Evolutionary conservation across 176 grass and related monocot genomes (phyloP).

Genomic region (Lolium rigidum): DNA sequence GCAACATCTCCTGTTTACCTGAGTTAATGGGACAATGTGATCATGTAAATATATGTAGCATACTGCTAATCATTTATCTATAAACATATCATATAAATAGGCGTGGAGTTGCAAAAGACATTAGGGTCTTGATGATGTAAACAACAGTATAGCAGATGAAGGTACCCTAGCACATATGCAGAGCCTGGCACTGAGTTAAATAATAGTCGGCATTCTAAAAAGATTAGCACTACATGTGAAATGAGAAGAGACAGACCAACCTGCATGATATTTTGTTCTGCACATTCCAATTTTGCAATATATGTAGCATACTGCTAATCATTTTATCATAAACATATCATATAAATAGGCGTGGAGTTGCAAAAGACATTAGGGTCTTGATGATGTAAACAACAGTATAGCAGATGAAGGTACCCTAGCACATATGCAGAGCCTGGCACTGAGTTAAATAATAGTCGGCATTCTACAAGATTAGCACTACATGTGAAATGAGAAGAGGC

Average conservation of each 20-base stretch:
- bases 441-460: neutral
- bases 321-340: neutral
- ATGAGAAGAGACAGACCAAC: conserved; percentile 39
- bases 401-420: conserved; percentile 12
- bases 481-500: neutral
- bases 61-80: conserved; percentile 10
- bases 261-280: conserved; percentile 64
- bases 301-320: neutral
- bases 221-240: neutral
- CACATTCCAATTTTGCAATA: conserved; percentile 60
- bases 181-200: neutral
- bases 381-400: conserved; percentile 18
- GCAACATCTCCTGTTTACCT: conserved; percentile 73
- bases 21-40: conserved; percentile 34
- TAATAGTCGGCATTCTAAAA: conserved; percentile 5
- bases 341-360: neutral
- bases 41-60: conserved; percentile 17
- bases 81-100: too few species aligned
- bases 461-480: conserved; percentile 33
- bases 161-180: conserved; percentile 16
- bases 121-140: conserved; percentile 9
- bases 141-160: neutral
- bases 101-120: conserved; percentile 1
- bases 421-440: neutral
- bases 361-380: conserved; percentile 14